Base-by-base conservation (phyloP, 108 stramenopile genomes). In the Pinguiococcus pyrenoidosus region DNA sequence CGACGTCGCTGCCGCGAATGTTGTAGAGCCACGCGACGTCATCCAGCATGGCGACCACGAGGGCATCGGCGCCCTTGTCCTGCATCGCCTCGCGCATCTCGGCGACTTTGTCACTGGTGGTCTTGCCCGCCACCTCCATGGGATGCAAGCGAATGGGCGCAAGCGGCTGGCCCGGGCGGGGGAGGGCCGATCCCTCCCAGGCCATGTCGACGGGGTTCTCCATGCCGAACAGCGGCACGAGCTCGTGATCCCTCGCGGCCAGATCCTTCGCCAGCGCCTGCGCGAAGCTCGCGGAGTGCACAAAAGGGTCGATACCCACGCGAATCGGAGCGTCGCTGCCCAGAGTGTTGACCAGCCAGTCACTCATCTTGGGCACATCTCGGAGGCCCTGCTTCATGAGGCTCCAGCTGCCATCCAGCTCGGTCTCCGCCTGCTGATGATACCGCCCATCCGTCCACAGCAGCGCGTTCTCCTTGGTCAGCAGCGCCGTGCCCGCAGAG, bases 381-480 rank as follows among this genome's bases (percentile, higher is more conserved):
- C 36, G 38, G 29, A 70, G 51, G 32, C 59, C 64, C 7, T 34
- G 71, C 44, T 85, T 87, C 79, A 91, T 85, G 17, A 98, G 62
- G 23, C 47, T 69, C 77, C 76, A 80, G 25, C 54, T 59, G 5
- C 32, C 43, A 7, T 69, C 78, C 5, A 98, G 57, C 43, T 81
- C 46, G 37, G 82, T 54, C 9, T 38, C 46, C 8, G 96, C 96
- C 69, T 98, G 92, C 47, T 85, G 79, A 64, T 76, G 89, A 51
- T 98, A 98, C 22, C 96, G 56, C 0, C 89, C 89, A 50, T 95
- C 92, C 0, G 93, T 95, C 92, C 92, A 98, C 39, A 95, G 59
- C 42, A 69, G 59, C 0, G 81, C 83, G 8, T 38, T 49, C 33
- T 54, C 44, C 30, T 9, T 4, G 0, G 76, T 75, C 9, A 99